phyloP scores from a whole-genome alignment of 1,139 yeast genomes.

The Taiozyma sp. region DNA sequence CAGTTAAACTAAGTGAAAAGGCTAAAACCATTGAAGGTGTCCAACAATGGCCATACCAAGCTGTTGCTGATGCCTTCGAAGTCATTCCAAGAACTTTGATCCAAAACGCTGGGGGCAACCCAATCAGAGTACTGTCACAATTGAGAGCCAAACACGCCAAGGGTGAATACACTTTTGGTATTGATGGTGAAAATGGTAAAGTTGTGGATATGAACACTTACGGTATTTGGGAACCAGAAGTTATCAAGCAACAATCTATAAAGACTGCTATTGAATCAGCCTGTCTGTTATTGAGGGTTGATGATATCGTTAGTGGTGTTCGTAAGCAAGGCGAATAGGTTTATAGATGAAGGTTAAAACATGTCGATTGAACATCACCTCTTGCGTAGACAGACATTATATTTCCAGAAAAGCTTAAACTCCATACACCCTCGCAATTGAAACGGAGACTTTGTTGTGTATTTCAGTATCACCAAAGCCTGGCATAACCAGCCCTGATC shows the following conservation, averaged over 20 bases:
- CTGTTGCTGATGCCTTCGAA: conserved; percentile 98
- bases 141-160: conserved; percentile 95
- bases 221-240: conserved; percentile 99
- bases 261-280: conserved; percentile 98
- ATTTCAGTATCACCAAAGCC: too few species aligned
- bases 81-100: conserved; percentile 95
- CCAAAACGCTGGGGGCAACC: conserved; percentile 97
- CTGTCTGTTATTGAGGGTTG: conserved; percentile 88
- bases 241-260: conserved; percentile 91
- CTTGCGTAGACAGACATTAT: not conserved
- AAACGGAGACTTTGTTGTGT: too few species aligned
- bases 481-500: too few species aligned
- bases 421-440: too few species aligned
- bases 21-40: conserved; percentile 94
- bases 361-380: not conserved
- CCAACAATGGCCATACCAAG: conserved; percentile 98
- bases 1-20: conserved; percentile 82
- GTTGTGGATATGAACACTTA: conserved; percentile 92
- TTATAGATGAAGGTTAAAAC: not conserved
- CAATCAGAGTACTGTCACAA: conserved; percentile 84
- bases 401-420: too few species aligned
- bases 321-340: conserved; percentile 40
- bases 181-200: conserved; percentile 93
- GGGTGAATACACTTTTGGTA: conserved; percentile 81
- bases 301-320: conserved; percentile 96